Conservation (phyloP, 2,329 filamentous ascomycete genomes). For the Stagonosporopsis chrysanthemi region DNA sequence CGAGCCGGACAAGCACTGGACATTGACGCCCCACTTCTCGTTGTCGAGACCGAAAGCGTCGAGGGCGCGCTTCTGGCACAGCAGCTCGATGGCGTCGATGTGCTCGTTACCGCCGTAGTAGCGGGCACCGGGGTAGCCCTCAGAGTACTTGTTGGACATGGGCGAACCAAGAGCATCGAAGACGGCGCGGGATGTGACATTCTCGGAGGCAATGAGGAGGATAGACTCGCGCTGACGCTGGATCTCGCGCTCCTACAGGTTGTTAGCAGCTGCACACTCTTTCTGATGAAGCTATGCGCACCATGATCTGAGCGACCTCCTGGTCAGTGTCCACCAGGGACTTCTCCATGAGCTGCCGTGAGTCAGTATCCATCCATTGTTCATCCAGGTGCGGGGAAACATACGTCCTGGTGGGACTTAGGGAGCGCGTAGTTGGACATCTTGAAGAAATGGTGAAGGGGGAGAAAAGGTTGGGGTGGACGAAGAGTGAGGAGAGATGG, state of each 20-base stretch:
- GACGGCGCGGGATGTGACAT: constrained; percentile 50
- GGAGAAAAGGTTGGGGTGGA: not conserved
- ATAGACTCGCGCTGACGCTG: constrained; percentile 98
- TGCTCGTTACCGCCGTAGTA: constrained; percentile 98
- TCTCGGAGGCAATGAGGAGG: constrained; percentile 61
- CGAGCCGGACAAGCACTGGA: constrained; percentile 84
- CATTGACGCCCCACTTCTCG: constrained; percentile 95
- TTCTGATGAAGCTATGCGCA: constrained; percentile 54
- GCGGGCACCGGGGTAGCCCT: constrained; percentile 93
- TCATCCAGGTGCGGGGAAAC: constrained; percentile 43
- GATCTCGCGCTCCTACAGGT: constrained; percentile 80
- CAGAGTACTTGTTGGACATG: constrained; percentile 92
- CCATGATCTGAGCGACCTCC: constrained; percentile 97
- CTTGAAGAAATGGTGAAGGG: constrained; percentile 22
- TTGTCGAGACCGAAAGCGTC: constrained; percentile 84
- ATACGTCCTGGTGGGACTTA: constrained; percentile 70
- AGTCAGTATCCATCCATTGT: constrained; percentile 44
- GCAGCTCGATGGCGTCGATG: constrained; percentile 86
- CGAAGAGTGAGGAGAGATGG: constrained; percentile 9
- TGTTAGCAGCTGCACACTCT: constrained; percentile 16
- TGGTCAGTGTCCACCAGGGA: constrained; percentile 89
- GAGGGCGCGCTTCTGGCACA: constrained; percentile 90
- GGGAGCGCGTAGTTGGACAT: constrained; percentile 68
- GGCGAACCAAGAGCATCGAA: constrained; percentile 60
- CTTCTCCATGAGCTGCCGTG: constrained; percentile 88